phyloP scores from a whole-genome alignment of 371 early-diverging fungal genomes.

The Mortierella sp. region DNA sequence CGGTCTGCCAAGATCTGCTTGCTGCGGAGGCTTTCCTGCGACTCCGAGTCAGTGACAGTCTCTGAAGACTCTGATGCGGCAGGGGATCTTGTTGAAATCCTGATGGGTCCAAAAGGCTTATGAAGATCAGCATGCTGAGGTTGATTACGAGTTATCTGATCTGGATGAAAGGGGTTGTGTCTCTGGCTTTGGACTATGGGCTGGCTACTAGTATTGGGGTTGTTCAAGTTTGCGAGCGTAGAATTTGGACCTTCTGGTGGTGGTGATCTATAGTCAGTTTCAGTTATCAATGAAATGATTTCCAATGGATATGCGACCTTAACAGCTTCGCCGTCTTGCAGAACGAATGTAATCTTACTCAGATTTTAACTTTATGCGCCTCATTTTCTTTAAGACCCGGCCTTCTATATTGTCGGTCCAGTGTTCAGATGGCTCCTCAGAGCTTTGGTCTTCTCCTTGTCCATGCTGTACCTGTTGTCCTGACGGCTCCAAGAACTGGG shows the following conservation, averaged over 20 bases:
- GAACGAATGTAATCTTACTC: constrained; percentile 23
- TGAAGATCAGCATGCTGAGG: background rate
- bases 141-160: background rate
- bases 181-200: background rate
- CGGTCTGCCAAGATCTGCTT: background rate
- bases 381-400: constrained; percentile 47
- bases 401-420: constrained; percentile 42
- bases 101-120: constrained; percentile 23
- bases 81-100: constrained; percentile 31
- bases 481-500: background rate
- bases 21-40: background rate
- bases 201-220: background rate
- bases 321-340: background rate
- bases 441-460: background rate
- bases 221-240: background rate
- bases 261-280: constrained; percentile 19
- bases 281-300: background rate
- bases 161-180: background rate
- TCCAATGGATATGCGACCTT: background rate
- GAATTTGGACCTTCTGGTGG: constrained; percentile 12
- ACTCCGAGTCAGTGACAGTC: background rate
- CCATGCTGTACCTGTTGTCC: background rate
- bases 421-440: constrained; percentile 16
- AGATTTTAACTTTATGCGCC: constrained; percentile 43
- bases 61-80: background rate